Evolutionary conservation across 164 flowering plant species (phyloP), one percentile per base, ranked within the genome.

Genomic region (Buxus sempervirens): DNA sequence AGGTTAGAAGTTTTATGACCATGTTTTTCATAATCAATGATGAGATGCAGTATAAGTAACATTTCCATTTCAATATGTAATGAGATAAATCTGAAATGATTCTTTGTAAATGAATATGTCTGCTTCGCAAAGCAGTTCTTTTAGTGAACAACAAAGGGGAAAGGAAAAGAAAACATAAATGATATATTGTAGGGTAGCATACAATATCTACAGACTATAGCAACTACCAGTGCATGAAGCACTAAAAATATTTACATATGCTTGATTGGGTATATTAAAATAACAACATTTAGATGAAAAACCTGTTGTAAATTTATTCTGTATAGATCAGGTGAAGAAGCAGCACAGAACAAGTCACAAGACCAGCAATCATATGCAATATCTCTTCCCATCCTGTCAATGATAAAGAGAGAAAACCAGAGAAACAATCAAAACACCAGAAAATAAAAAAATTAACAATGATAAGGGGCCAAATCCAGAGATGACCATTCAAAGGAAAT

Each of bases 281-380:
- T 23, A 55, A 55, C 22, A 24, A 58, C 0, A 14, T 23, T 58
- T 25, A 36, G 15, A 61, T 0, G 51, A 57, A 57, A 56, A 63
- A 91, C 98, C 97, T 95, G 93, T 64, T 90, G 91, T 70, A 95
- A 78, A 71, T 92, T 95, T 63, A 95, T 90, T 76, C 98, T 82
- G 72, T 95, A 95, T 3, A 95, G 66, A 71, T 95, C 98, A 60
- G 97, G 89, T 51, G 98, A 95, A 53, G 98, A 92, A 58, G 98
- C 98, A 79, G 97, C 98, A 83, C 97, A 95, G 54, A 95, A 86
- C 84, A 95, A 76, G 80, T 95, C 98, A 78, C 97, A 91, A 58
- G 97, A 90, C 94, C 97, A 90, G 75, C 69, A 73, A 82, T 91
- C 97, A 85, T 90, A 95, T 66, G 78, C 85, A 14, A 90, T 79